Evolutionary conservation across 2,329 filamentous ascomycete genomes (phyloP).

Genomic region (Paraphoma sp.): DNA sequence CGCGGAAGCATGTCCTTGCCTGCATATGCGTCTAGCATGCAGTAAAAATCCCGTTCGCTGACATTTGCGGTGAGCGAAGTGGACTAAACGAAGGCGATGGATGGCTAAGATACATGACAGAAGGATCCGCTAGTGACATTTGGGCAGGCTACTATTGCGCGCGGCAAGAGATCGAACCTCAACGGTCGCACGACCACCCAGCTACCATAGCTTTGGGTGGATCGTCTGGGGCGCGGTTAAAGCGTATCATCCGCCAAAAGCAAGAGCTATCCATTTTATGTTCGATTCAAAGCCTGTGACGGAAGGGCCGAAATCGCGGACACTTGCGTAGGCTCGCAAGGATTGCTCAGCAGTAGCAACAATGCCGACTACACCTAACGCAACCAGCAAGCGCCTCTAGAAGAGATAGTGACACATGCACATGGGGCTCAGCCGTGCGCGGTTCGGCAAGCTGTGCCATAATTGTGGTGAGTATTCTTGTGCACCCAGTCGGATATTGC

Average conservation of each 20-base stretch:
- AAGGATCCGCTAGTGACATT: neutral
- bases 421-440: neutral
- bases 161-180: neutral
- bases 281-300: neutral
- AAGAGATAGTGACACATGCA: neutral
- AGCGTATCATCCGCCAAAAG: neutral
- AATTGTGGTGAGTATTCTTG: neutral
- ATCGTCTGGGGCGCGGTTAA: neutral
- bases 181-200: neutral
- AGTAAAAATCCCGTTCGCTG: neutral
- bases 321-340: neutral
- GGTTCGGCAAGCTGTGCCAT: neutral
- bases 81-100: neutral
- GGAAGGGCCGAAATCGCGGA: neutral
- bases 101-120: neutral
- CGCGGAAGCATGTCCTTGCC: neutral
- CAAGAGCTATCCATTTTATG: neutral
- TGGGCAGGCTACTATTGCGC: neutral
- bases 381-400: neutral
- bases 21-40: neutral
- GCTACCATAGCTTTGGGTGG: neutral
- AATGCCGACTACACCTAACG: neutral
- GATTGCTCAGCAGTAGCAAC: neutral
- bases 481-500: neutral
- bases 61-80: neutral